Percentiles rank a stretch among this genome's conserved stretches.
phyloP scores from a whole-genome alignment of 2,329 filamentous ascomycete genomes.

The Escovopsis sp. region DNA sequence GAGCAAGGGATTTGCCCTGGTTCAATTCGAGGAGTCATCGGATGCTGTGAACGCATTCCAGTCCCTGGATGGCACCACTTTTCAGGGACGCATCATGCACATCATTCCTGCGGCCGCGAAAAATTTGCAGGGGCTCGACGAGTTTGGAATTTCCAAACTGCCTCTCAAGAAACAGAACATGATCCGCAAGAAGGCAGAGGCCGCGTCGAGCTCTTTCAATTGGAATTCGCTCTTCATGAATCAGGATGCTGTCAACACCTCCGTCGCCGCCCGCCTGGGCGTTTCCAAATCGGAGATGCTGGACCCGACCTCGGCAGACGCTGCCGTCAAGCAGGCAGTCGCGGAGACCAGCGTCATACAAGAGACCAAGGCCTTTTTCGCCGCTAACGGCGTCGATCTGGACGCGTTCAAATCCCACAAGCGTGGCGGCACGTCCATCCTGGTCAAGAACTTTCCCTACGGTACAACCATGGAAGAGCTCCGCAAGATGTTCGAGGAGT shows the following conservation, averaged over 20 bases:
- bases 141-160: constrained; percentile 78
- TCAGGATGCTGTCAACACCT: constrained; percentile 85
- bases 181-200: constrained; percentile 71
- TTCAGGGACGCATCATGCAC: constrained; percentile 85
- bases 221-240: constrained; percentile 99
- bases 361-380: constrained; percentile 88
- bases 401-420: constrained; percentile 77
- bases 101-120: constrained; percentile 75
- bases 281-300: constrained; percentile 83
- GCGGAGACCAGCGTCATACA: constrained; percentile 94
- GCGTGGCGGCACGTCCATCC: constrained; percentile 71
- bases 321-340: constrained; percentile 89
- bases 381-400: constrained; percentile 74
- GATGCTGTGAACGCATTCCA: constrained; percentile 68
- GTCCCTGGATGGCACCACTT: constrained; percentile 66
- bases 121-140: constrained; percentile 68
- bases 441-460: constrained; percentile 91
- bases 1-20: constrained; percentile 82
- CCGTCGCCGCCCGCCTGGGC: constrained; percentile 72
- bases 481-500: constrained; percentile 67
- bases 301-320: constrained; percentile 89
- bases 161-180: constrained; percentile 90
- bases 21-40: constrained; percentile 60
- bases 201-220: constrained; percentile 67
- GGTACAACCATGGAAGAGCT: constrained; percentile 69